phyloP scores from a whole-genome alignment of 768 basidiomycete genomes.

The Strobilomyces confusus region DNA sequence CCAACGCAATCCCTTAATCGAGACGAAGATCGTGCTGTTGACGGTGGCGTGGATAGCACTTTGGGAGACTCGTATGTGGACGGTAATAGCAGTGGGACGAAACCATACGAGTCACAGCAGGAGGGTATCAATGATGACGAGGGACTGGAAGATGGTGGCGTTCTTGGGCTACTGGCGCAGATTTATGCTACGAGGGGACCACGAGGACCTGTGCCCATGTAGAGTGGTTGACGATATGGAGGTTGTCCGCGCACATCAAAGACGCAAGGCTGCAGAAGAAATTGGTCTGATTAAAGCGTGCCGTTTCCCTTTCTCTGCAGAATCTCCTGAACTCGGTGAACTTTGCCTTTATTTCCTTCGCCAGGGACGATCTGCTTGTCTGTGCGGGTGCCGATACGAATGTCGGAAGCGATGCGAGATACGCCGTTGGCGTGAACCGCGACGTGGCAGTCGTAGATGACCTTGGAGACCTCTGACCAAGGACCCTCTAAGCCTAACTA shows the following conservation, averaged over 20 bases:
- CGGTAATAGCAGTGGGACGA: slow-evolving; percentile 43
- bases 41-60: slow-evolving; percentile 57
- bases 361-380: slow-evolving; percentile 62
- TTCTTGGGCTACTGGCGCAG: slow-evolving; percentile 81
- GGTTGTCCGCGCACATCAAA: not conserved
- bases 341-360: slow-evolving; percentile 74
- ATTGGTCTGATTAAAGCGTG: not conserved
- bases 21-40: slow-evolving; percentile 46
- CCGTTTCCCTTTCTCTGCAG: slow-evolving; percentile 38
- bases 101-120: slow-evolving; percentile 37
- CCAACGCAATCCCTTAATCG: slow-evolving; percentile 24
- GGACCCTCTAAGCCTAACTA: slow-evolving; percentile 58
- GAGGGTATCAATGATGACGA: slow-evolving; percentile 59
- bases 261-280: not conserved
- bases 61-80: slow-evolving; percentile 74
- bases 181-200: slow-evolving; percentile 66
- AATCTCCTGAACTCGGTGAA: slow-evolving; percentile 78
- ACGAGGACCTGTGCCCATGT: slow-evolving; percentile 44
- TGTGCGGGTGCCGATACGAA: slow-evolving; percentile 88
- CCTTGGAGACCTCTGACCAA: slow-evolving; percentile 78
- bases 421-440: slow-evolving; percentile 78
- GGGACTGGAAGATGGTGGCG: slow-evolving; percentile 71
- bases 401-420: slow-evolving; percentile 82
- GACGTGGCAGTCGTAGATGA: slow-evolving; percentile 87
- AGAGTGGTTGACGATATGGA: slow-evolving; percentile 3